Evolutionary conservation across 1,284 basidiomycete species (phyloP).

Genomic region (Ganoderma leucocontextum): DNA sequence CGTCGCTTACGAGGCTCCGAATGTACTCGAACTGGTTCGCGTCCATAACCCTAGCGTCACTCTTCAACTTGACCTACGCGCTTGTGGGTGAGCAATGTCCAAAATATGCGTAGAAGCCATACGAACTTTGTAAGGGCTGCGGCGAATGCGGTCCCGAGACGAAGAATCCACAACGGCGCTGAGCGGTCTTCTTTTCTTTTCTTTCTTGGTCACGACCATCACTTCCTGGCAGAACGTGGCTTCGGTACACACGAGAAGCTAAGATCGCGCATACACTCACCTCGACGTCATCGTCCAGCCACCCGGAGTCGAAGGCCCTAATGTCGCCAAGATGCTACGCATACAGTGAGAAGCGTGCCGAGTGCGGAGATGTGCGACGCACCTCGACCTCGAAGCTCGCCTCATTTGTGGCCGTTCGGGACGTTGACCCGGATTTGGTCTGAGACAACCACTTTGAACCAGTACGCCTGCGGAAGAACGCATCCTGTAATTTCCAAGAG

Average conservation of each 20-base stretch:
- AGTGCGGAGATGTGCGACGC: not conserved
- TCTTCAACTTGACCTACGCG: not conserved
- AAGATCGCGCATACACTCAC: conserved; percentile 27
- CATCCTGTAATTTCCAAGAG: not conserved
- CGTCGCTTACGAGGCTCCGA: conserved; percentile 14
- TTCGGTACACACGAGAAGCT: not conserved
- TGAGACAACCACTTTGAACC: conserved; percentile 16
- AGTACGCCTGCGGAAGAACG: conserved; percentile 20
- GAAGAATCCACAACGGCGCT: conserved; percentile 29
- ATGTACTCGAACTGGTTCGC: conserved; percentile 36
- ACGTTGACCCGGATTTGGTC: conserved; percentile 5
- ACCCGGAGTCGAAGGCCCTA: conserved; percentile 38
- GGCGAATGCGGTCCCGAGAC: conserved; percentile 4
- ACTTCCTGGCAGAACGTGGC: conserved; percentile 27
- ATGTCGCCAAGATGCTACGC: conserved; percentile 28
- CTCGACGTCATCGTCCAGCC: conserved; percentile 44
- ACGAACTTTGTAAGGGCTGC: conserved; percentile 18
- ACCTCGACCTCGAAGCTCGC: conserved; percentile 36
- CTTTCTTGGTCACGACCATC: conserved; percentile 36
- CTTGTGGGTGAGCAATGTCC: not conserved
- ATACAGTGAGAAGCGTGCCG: not conserved
- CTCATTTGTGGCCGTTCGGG: conserved; percentile 8
- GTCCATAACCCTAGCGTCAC: conserved; percentile 9
- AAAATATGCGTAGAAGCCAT: not conserved
- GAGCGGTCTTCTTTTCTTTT: conserved; percentile 27